Evolutionary conservation across 2,329 filamentous ascomycete species (phyloP).

Genomic region (Harringtonia lauricola): DNA sequence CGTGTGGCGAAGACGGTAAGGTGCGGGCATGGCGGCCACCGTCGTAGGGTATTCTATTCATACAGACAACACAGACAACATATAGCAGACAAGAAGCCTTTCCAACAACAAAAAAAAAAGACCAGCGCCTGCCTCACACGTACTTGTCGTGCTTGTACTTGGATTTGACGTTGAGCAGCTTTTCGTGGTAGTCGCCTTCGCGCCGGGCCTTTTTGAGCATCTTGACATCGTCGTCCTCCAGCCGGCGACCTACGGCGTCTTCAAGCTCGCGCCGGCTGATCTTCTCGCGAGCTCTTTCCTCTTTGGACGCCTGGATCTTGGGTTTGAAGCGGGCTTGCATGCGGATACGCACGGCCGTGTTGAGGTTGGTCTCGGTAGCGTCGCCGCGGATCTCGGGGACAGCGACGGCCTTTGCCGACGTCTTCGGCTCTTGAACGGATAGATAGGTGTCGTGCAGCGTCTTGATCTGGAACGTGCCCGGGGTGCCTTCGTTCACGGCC

Average conservation of each 20-base stretch:
- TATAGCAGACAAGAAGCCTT: neutral
- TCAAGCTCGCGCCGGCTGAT: conserved; percentile 81
- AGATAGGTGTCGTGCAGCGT: conserved; percentile 64
- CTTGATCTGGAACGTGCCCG: conserved; percentile 64
- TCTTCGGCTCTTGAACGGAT: conserved; percentile 44
- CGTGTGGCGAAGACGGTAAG: conserved; percentile 46
- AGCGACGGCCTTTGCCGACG: conserved; percentile 34
- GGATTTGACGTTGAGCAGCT: conserved; percentile 73
- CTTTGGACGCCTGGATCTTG: conserved; percentile 64
- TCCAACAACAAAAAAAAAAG: neutral
- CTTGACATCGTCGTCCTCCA: conserved; percentile 81
- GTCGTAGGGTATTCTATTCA: neutral
- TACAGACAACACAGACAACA: neutral
- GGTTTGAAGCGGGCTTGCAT: conserved; percentile 97
- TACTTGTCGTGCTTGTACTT: conserved; percentile 92
- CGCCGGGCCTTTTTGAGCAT: conserved; percentile 70
- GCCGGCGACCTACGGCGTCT: conserved; percentile 59
- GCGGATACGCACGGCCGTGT: conserved; percentile 66
- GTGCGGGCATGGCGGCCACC: conserved; percentile 44
- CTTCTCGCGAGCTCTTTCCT: conserved; percentile 74
- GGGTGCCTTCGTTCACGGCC: conserved; percentile 52
- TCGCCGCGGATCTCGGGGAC: conserved; percentile 65
- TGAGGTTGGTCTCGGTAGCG: conserved; percentile 53
- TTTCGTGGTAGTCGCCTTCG: conserved; percentile 86
- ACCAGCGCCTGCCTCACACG: conserved; percentile 22